Evolutionary conservation across 2,329 filamentous ascomycete species (phyloP).

Genomic region (Alternaria metachromatica): DNA sequence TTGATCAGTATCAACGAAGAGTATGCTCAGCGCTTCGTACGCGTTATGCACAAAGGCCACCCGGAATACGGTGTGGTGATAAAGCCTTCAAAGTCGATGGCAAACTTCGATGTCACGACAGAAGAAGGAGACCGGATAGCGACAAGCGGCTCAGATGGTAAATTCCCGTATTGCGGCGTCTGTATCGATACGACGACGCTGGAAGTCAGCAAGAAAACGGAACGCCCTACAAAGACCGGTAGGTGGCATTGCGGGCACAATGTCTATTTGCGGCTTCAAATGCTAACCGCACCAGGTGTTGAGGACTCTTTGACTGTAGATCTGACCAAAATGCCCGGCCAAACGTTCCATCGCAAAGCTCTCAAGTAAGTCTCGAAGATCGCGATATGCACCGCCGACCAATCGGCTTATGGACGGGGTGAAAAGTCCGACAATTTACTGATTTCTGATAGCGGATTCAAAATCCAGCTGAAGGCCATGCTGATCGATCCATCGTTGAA

Average conservation of each 20-base stretch:
- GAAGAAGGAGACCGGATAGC: slow-evolving; percentile 53
- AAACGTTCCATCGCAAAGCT: slow-evolving; percentile 80
- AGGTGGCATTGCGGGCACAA: slow-evolving; percentile 24
- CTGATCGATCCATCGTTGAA: slow-evolving; percentile 85
- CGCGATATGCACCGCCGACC: slow-evolving; percentile 3
- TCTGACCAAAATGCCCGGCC: slow-evolving; percentile 72
- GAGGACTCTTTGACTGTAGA: slow-evolving; percentile 82
- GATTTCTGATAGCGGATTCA: slow-evolving; percentile 64
- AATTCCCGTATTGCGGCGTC: slow-evolving; percentile 91
- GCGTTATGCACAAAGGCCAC: slow-evolving; percentile 79
- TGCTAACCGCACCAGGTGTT: slow-evolving; percentile 53
- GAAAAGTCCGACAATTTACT: slow-evolving; percentile 14
- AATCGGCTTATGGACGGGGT: slow-evolving; percentile 7
- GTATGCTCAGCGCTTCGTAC: slow-evolving; percentile 75
- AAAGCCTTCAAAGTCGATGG: slow-evolving; percentile 78
- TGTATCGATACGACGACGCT: slow-evolving; percentile 77
- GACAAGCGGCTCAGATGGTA: slow-evolving; percentile 48
- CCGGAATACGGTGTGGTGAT: slow-evolving; percentile 81
- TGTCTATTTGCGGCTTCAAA: background rate
- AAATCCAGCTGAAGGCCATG: slow-evolving; percentile 84
- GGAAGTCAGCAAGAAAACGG: slow-evolving; percentile 73
- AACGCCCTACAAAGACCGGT: slow-evolving; percentile 60
- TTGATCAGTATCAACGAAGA: slow-evolving; percentile 75
- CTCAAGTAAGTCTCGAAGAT: slow-evolving; percentile 61
- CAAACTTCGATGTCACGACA: slow-evolving; percentile 77